Evolutionary conservation across 1,284 basidiomycete genomes (phyloP), one percentile per base, ranked within the genome.

Genomic region (Pholiota adiposa): DNA sequence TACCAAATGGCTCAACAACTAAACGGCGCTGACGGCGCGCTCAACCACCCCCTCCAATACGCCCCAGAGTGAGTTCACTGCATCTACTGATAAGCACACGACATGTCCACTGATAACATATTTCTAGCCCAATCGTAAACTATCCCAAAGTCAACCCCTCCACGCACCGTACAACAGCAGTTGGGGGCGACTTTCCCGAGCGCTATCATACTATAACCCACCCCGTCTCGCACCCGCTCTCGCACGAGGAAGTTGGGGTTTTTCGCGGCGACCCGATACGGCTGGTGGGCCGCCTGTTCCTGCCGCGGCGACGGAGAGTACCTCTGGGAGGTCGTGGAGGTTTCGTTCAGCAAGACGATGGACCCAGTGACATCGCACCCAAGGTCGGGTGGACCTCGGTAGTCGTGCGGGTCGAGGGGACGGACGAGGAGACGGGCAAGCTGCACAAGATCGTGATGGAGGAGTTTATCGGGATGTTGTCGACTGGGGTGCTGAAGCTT

Each of bases 271-370:
- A 56, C 19, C 63, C 63, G 16, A 50, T 41, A 34, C 51, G n/a
- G 34, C 43, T 61, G 14, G 63, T 64, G 25, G 63, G 60, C 9
- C 48, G 41, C 29, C 59, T 59, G n/a, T 56, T 59, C 54, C 50
- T 57, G 23, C 63, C 58, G 5, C n/a, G 53, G 55, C n/a, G 36
- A 61, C 31, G 59, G 57, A 2, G 56, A 61, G 44, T 44, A 59
- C 1, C 48, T 63, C 7, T 63, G 62, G 62, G 57, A 61, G 40
- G 53, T 63, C 6, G 21, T 41, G 8, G 59, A 55, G 18, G 59
- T 61, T 7, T 51, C 54, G 16, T 56, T 56, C 23, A 29, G 27
- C 41, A 41, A 61, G 19, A 38, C 40, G 29, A 31, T 11, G 29
- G 29, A 11, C 5, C 4, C 4, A 31, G 11, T 11, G 5, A 5